Evolutionary conservation across 306 rosid species (phyloP), one percentile per base, ranked within the genome.

Genomic region (Cyamopsis tetragonoloba): DNA sequence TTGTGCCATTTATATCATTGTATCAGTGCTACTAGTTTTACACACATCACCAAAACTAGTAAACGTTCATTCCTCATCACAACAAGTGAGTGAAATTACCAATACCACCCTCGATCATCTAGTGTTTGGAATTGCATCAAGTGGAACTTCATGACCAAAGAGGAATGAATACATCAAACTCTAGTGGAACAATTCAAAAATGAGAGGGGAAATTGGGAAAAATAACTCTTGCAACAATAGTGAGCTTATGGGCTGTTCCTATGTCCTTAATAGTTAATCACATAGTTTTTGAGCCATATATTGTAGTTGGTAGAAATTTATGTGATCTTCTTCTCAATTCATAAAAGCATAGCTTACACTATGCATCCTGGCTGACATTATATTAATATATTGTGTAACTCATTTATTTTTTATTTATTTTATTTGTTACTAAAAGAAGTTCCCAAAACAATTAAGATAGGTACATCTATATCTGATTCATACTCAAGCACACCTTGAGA

Each of bases 181-280:
- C n/a, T n/a, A n/a, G n/a, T n/a, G n/a, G n/a, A n/a, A n/a, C n/a
- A n/a, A n/a, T n/a, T n/a, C n/a, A n/a, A n/a, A n/a, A n/a, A n/a
- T n/a, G n/a, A 20, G 47, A 67, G 60, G 24, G n/a, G 62, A 59
- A 66, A 39, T 90, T 88, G 99, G 96, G 97, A 1, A 85, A 77
- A 57, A 3, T 85, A 27, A 81, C 81, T 19, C 89, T 83, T 53
- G 95, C 95, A 15, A 66, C 62, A 51, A 83, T 90, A n/a, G 89
- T 88, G 68, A 88, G 89, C 81, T 76, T 82, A 71, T 95, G 97
- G 92, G 77, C 80, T 69, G 19, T 90, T 83, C 95, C 96, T 34
- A 48, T 85, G 62, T 63, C 95, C 66, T 11, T 93, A 38, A 74
- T 88, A 17, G 77, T 90, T 32, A 82, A 86, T 75, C 83, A 18